phyloP scores from a whole-genome alignment of 192 early-diverging fungal species.

The Backusella circina region DNA sequence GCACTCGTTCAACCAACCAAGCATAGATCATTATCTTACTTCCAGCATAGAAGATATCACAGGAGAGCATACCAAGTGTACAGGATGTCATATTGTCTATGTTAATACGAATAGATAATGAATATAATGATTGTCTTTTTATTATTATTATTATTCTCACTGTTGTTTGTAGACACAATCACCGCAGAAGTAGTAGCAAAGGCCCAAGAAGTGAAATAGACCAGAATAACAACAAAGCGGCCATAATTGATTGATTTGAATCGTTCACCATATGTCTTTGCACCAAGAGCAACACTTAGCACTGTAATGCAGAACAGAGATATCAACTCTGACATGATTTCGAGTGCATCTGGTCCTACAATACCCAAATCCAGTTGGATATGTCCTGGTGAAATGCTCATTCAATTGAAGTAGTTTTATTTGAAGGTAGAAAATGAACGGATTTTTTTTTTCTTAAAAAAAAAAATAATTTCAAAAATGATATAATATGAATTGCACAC shows the following conservation, averaged over 20 bases:
- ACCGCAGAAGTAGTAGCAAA: conserved; percentile 37
- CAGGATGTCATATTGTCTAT: conserved; percentile 38
- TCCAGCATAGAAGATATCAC: conserved; percentile 39
- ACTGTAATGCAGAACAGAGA: conserved; percentile 39
- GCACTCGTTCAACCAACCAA: conserved; percentile 36
- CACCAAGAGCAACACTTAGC: conserved; percentile 35
- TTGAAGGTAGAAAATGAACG: background rate
- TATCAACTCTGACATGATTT: conserved; percentile 38
- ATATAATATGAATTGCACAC: background rate
- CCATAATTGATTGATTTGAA: conserved; percentile 41
- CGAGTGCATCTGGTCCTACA: conserved; percentile 20
- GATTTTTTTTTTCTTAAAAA: background rate
- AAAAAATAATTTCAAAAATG: background rate
- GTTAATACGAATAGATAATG: too few relatives aligned
- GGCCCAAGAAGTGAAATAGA: conserved; percentile 42
- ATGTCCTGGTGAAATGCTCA: background rate
- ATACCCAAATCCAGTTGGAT: conserved; percentile 7
- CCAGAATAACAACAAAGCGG: conserved; percentile 34
- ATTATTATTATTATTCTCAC: conserved; percentile 12
- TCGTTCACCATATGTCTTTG: conserved; percentile 37
- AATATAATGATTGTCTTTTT: background rate
- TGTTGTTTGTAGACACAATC: conserved; percentile 42
- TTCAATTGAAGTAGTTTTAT: background rate
- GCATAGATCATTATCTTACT: conserved; percentile 39
- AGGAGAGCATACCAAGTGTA: conserved; percentile 33